Percentiles rank a stretch among this genome's conserved stretches.
These are phyloP conservation scores for Ceratorhiza oryzae-sativae DNA, from an alignment of 1,284 basidiomycete species.

Conservation along the genomic window DNA sequence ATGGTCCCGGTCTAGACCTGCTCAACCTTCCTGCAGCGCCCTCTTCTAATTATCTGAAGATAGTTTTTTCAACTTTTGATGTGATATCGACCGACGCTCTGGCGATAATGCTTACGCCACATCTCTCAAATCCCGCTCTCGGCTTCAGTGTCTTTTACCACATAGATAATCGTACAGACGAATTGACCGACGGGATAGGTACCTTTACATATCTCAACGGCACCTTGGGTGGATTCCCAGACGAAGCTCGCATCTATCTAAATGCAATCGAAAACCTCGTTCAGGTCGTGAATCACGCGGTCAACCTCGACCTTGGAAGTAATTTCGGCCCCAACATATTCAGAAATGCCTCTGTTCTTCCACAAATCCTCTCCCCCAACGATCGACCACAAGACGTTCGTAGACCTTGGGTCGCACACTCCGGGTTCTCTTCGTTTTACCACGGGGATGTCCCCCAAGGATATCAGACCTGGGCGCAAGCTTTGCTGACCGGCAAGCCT, in stretches of 20 bases:
- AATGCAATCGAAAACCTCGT: not conserved
- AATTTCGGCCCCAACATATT: not conserved
- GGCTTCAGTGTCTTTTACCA: not conserved
- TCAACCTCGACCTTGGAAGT: constrained; percentile 29
- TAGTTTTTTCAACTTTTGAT: not conserved
- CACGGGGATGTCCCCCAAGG: not conserved
- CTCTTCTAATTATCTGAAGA: not conserved
- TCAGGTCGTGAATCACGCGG: not conserved
- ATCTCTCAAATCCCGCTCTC: not conserved
- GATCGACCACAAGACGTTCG: not conserved
- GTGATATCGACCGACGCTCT: constrained; percentile 24
- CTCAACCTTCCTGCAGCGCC: not conserved
- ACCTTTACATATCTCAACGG: constrained; percentile 7
- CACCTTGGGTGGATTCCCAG: not conserved
- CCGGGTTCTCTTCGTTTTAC: not conserved
- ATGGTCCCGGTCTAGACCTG: not conserved
- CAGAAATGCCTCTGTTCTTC: not conserved
- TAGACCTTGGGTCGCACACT: not conserved
- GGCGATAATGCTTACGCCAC: not conserved
- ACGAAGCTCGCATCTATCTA: not conserved
- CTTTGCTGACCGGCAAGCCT: not conserved
- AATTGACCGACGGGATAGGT: not conserved
- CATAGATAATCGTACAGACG: not conserved
- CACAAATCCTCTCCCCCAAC: not conserved
- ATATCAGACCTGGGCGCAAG: not conserved